Evolutionary conservation across 805 yeast genomes (phyloP).

Genomic region (Candida coleopterorum): DNA sequence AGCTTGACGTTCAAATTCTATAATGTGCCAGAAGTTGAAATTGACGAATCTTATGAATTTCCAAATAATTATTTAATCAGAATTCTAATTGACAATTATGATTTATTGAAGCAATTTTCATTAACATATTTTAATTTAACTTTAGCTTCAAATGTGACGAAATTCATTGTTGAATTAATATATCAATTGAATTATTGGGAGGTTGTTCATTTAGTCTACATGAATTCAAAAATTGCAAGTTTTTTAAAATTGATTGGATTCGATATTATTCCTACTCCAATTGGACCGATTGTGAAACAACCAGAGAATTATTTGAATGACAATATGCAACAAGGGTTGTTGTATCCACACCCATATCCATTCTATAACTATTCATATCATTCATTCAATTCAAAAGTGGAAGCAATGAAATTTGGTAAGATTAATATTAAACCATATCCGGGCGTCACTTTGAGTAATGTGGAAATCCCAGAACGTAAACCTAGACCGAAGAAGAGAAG

Average conservation of each 20-base stretch:
- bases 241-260: slow-evolving; percentile 31
- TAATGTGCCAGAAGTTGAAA: not conserved
- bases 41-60: slow-evolving; percentile 11
- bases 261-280: slow-evolving; percentile 30
- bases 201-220: slow-evolving; percentile 33
- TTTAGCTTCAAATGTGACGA: slow-evolving; percentile 36
- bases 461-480: no score
- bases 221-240: slow-evolving; percentile 28
- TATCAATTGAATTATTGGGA: slow-evolving; percentile 42
- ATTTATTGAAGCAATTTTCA: slow-evolving; percentile 22
- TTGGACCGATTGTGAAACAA: slow-evolving; percentile 36
- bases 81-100: slow-evolving; percentile 36
- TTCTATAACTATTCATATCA: slow-evolving; percentile 43
- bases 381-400: slow-evolving; percentile 23
- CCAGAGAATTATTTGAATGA: slow-evolving; percentile 33
- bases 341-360: slow-evolving; percentile 43
- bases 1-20: not conserved
- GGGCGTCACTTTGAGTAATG: slow-evolving; percentile 29
- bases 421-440: slow-evolving; percentile 31
- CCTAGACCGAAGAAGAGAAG: slow-evolving; percentile 5
- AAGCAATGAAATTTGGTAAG: slow-evolving; percentile 20
- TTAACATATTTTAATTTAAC: slow-evolving; percentile 34
- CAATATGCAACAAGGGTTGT: slow-evolving; percentile 36
- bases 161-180: slow-evolving; percentile 32
- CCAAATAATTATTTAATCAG: slow-evolving; percentile 34